These are phyloP conservation scores for Fusarium sp. DNA, from an alignment of 2,329 filamentous ascomycete genomes.

Conservation along the genomic window DNA sequence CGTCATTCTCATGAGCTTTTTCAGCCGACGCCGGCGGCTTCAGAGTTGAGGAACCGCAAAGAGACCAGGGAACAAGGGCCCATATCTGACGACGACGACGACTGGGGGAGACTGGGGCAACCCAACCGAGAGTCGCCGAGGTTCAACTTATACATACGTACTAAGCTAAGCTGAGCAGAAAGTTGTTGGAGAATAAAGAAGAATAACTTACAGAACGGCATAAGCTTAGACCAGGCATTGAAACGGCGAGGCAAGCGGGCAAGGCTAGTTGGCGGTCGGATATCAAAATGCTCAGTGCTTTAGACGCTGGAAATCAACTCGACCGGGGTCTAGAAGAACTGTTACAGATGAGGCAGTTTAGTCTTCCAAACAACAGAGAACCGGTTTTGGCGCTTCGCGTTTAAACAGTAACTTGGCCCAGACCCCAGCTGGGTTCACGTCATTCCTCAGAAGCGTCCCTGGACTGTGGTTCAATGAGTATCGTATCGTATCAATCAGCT, in stretches of 20 bases:
- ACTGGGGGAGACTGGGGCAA: conserved; percentile 19
- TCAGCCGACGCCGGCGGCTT: conserved; percentile 32
- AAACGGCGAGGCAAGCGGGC: conserved; percentile 33
- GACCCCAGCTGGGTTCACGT: conserved; percentile 34
- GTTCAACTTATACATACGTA: conserved; percentile 18
- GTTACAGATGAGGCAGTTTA: conserved; percentile 34
- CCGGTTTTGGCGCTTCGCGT: conserved; percentile 27
- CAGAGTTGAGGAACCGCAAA: conserved; percentile 27
- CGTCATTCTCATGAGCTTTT: conserved; percentile 10
- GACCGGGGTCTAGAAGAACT: conserved; percentile 35
- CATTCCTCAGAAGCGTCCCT: conserved; percentile 28
- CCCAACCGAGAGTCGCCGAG: conserved; percentile 35
- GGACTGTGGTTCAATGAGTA: not conserved
- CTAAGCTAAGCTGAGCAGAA: not conserved
- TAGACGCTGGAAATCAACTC: conserved; percentile 1
- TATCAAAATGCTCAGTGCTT: conserved; percentile 10
- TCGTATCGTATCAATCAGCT: not conserved
- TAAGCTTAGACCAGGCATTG: conserved; percentile 37
- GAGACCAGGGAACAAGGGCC: conserved; percentile 18
- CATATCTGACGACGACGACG: not conserved
- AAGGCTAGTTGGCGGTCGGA: conserved; percentile 25
- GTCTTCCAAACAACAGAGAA: conserved; percentile 31
- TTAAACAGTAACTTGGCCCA: conserved; percentile 18
- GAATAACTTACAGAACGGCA: conserved; percentile 15
- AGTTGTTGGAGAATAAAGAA: conserved; percentile 22